Evolutionary conservation across 257 asterid species (phyloP).

Genomic region (Jasminum sambac): DNA sequence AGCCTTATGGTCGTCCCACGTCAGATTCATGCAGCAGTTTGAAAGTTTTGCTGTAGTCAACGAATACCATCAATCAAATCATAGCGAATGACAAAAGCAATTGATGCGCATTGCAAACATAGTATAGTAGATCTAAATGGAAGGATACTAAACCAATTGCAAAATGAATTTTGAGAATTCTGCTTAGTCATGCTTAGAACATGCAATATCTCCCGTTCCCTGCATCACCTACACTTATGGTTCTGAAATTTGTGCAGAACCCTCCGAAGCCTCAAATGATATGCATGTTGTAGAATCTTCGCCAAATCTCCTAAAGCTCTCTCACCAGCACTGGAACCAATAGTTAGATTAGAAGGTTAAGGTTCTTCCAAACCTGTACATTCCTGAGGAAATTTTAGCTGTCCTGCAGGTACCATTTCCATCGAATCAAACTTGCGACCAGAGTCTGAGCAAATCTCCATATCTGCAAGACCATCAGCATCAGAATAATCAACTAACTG

Average conservation of each 20-base stretch:
- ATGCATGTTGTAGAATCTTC: conserved; percentile 32
- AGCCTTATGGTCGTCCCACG: background rate
- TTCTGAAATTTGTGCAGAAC: conserved; percentile 37
- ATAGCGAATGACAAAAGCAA: conserved; percentile 1
- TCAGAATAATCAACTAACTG: conserved; percentile 26
- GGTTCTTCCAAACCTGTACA: conserved; percentile 52
- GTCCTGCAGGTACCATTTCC: conserved; percentile 46
- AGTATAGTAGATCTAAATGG: background rate
- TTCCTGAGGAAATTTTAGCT: conserved; percentile 49
- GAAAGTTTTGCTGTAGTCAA: conserved; percentile 3
- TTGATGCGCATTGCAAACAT: background rate
- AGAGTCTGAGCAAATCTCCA: conserved; percentile 62
- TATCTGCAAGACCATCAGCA: conserved; percentile 33
- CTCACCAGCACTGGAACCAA: conserved; percentile 33
- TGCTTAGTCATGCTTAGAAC: background rate
- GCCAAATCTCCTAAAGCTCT: conserved; percentile 33
- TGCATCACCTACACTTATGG: conserved; percentile 35
- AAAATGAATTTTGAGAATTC: background rate
- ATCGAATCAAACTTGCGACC: conserved; percentile 34
- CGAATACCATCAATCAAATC: background rate
- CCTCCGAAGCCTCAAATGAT: conserved; percentile 32
- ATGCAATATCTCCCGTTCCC: conserved; percentile 13
- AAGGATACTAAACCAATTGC: conserved; percentile 5
- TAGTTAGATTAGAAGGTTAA: conserved; percentile 26
- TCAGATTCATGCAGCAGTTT: background rate